These are phyloP conservation scores for Echinosophora koreensis DNA, from an alignment of 306 rosid species.

Conservation along the genomic window DNA sequence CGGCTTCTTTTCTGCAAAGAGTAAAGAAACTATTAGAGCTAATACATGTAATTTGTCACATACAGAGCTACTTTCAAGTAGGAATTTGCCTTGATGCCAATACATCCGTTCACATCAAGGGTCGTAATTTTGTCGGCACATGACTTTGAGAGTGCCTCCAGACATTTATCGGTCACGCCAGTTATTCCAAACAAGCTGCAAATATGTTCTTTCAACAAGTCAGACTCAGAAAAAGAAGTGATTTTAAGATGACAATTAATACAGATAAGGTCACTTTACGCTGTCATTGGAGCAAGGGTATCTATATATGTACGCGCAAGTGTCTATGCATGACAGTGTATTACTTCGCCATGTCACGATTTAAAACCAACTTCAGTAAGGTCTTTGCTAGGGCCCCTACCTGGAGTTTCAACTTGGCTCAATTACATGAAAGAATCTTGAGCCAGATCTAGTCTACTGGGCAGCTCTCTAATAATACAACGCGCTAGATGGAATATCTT, in stretches of 20 bases:
- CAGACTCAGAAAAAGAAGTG: constrained; percentile 45
- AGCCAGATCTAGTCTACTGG: neutral
- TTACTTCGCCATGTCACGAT: constrained; percentile 7
- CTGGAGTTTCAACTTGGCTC: constrained; percentile 12
- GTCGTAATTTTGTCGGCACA: constrained; percentile 70
- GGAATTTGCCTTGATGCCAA: constrained; percentile 79
- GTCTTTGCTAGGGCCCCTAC: neutral
- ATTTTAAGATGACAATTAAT: constrained; percentile 5
- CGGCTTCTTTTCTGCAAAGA: constrained; percentile 77
- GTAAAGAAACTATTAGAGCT: constrained; percentile 35
- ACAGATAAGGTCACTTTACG: constrained; percentile 2
- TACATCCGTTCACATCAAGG: constrained; percentile 90
- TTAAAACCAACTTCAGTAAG: constrained; percentile 17
- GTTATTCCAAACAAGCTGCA: constrained; percentile 89
- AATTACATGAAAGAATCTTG: constrained; percentile 21
- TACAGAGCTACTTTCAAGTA: constrained; percentile 2
- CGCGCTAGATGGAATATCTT: neutral
- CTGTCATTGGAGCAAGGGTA: neutral
- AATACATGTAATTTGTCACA: constrained; percentile 14
- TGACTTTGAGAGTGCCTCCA: constrained; percentile 74
- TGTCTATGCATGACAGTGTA: neutral
- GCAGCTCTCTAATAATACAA: neutral
- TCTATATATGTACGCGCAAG: neutral
- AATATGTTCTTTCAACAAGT: constrained; percentile 29
- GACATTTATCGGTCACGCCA: constrained; percentile 81